Conservation (phyloP, 768 basidiomycete species). For the Lactarius pseudohatsudake region DNA sequence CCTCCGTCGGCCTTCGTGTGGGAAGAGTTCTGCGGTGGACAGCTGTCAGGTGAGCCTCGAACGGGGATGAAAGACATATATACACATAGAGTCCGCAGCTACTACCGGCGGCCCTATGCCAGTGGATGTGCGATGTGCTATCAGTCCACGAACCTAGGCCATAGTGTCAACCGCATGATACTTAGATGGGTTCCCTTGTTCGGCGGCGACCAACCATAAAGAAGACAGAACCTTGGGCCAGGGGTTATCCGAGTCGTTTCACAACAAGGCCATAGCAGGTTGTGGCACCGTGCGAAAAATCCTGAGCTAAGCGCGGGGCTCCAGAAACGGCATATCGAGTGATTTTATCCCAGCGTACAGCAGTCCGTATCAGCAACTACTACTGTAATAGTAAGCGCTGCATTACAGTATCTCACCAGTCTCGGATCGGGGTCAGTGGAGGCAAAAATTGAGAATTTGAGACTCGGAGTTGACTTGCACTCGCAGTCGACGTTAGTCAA, state of each 20-base stretch:
- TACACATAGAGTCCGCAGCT: conserved; percentile 8
- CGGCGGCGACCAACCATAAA: background rate
- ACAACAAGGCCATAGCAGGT: background rate
- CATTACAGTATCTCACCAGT: no score
- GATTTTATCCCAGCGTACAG: conserved; percentile 15
- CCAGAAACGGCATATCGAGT: conserved; percentile 16
- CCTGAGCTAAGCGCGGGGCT: conserved; percentile 1
- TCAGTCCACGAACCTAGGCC: conserved; percentile 4
- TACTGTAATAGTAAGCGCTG: background rate
- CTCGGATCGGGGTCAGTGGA: no score
- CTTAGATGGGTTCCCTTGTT: background rate
- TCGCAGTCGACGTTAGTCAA: no score
- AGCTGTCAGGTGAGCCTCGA: background rate
- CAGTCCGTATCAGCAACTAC: conserved; percentile 8
- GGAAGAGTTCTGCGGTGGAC: conserved; percentile 5
- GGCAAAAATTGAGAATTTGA: no score
- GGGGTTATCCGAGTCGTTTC: background rate
- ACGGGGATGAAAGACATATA: background rate
- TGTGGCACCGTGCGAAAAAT: background rate
- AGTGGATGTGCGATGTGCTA: background rate
- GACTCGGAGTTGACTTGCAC: conserved; percentile 33
- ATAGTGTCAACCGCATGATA: background rate
- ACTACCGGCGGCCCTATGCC: background rate
- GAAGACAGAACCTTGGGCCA: background rate
- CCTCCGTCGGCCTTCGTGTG: background rate